A percentile compares a stretch with the other conserved stretches of the same genome.
These are phyloP conservation scores for Lactarius deliciosus DNA, from an alignment of 768 basidiomycete species.

Conservation along the genomic window DNA sequence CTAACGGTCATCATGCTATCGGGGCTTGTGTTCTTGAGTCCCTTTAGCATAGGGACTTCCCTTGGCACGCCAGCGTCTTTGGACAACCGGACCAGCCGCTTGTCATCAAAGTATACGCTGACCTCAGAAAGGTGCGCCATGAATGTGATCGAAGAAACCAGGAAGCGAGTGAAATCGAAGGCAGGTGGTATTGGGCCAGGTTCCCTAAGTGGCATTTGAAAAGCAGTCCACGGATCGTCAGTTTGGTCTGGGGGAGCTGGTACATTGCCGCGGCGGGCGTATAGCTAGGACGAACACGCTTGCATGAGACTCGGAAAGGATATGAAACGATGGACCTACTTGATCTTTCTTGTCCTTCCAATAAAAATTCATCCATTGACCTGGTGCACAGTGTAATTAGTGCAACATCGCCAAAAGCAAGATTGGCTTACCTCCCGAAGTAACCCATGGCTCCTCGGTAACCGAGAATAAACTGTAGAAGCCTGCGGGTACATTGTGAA, in stretches of 20 bases:
- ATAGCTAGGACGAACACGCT: constrained; percentile 50
- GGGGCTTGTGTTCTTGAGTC: constrained; percentile 55
- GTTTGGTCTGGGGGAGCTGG: constrained; percentile 40
- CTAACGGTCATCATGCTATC: constrained; percentile 67
- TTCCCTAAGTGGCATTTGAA: constrained; percentile 87
- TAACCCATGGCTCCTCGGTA: constrained; percentile 81
- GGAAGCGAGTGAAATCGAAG: constrained; percentile 87
- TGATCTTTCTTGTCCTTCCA: constrained; percentile 95
- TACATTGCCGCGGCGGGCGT: constrained; percentile 74
- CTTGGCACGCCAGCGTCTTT: constrained; percentile 60
- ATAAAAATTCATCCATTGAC: constrained; percentile 93
- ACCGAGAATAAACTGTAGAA: constrained; percentile 83
- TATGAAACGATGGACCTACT: constrained; percentile 39
- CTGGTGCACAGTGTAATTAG: constrained; percentile 41
- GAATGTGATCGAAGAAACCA: constrained; percentile 90
- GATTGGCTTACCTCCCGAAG: constrained; percentile 60
- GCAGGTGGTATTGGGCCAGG: constrained; percentile 73
- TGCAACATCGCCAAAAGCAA: constrained; percentile 32
- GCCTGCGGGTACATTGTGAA: constrained; percentile 38
- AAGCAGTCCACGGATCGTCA: constrained; percentile 71
- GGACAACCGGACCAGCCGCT: constrained; percentile 61
- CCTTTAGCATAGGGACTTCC: constrained; percentile 51
- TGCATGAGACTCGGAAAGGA: not conserved
- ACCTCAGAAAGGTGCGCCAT: constrained; percentile 78
- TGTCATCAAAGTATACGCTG: constrained; percentile 79